These are phyloP conservation scores for Tetrahymena thermophila DNA, from an alignment of 73 alveolate species.

Conservation along the genomic window DNA sequence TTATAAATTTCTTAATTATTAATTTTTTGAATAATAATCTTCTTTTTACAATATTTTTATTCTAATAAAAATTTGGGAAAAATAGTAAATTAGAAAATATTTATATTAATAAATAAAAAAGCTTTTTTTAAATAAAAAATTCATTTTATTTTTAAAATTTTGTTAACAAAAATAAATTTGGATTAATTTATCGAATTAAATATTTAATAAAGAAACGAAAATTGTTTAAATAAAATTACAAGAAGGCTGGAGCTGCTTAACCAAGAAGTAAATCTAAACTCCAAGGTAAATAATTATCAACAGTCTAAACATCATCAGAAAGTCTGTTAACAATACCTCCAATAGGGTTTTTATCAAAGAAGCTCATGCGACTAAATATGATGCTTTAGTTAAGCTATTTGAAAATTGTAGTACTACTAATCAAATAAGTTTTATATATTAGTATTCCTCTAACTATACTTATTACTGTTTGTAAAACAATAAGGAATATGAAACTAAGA, in stretches of 20 bases:
- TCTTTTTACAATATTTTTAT: too few species aligned
- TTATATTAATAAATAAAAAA: too few species aligned
- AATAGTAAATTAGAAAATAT: too few species aligned
- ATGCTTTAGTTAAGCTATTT: not conserved
- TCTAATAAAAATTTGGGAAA: too few species aligned
- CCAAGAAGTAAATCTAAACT: not conserved
- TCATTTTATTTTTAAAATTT: too few species aligned
- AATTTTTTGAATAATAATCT: too few species aligned
- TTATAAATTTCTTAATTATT: too few species aligned
- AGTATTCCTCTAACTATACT: not conserved
- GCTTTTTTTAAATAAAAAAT: too few species aligned
- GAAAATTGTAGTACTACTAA: slow-evolving; percentile 17
- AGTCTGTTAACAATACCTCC: slow-evolving; percentile 33
- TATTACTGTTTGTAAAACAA: not conserved
- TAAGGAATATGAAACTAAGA: not conserved
- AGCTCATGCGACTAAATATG: slow-evolving; percentile 9
- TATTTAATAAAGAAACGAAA: not conserved
- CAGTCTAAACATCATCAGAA: slow-evolving; percentile 14
- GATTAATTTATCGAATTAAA: too few species aligned
- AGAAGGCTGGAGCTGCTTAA: not conserved
- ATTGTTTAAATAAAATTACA: not conserved
- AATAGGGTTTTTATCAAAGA: slow-evolving; percentile 29
- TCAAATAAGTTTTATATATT: not conserved
- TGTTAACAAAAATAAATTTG: too few species aligned
- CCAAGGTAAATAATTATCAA: slow-evolving; percentile 40